Conservation (phyloP, 306 rosid species). For the Inga leiocalycina region DNA sequence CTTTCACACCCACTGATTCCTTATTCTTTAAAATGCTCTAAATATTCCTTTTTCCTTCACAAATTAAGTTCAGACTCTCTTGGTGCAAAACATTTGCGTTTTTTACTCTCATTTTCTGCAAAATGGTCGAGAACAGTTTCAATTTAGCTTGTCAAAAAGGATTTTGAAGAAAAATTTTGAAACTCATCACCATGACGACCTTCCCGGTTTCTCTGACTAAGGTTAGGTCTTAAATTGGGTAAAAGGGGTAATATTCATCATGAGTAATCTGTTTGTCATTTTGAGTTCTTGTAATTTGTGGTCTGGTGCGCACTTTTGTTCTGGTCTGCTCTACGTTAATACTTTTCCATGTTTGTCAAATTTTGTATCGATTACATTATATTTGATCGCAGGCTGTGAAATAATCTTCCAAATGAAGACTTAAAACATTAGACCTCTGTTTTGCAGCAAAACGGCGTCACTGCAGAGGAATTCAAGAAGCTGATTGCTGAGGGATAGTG, state of each 20-base stretch:
- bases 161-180: conserved; percentile 69
- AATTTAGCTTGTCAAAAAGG: conserved; percentile 66
- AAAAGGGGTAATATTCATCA: neutral
- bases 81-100: no score
- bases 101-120: no score
- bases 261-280: neutral
- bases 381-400: neutral
- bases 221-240: conserved; percentile 47
- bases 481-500: neutral
- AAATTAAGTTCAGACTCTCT: no score
- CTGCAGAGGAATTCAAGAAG: neutral
- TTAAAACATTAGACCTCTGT: neutral
- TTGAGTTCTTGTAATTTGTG: neutral
- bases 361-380: neutral
- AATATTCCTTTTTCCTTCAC: no score
- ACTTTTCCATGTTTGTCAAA: neutral
- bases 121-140: no score
- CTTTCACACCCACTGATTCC: no score
- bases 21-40: no score
- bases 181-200: conserved; percentile 53
- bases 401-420: neutral
- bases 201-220: conserved; percentile 76
- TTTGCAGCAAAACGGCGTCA: neutral
- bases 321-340: neutral
- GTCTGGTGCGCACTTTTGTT: conserved; percentile 15